These are phyloP conservation scores for Heracleum sosnowskyi DNA, from an alignment of 129 eudicot species.

Conservation along the genomic window DNA sequence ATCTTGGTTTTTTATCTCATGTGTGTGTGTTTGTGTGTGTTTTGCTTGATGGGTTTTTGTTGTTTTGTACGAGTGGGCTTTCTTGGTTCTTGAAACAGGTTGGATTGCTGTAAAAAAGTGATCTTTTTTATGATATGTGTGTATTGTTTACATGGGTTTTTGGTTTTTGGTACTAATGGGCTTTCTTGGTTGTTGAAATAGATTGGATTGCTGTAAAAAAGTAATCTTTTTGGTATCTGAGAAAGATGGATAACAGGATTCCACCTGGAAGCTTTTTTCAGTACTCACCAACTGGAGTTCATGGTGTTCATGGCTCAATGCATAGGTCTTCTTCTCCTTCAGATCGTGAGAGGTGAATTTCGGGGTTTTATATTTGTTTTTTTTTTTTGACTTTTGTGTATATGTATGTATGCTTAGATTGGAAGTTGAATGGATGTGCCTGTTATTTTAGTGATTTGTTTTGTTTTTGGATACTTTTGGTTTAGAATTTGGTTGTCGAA, in stretches of 20 bases:
- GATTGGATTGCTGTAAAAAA: constrained; percentile 17
- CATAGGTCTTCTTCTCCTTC: constrained; percentile 62
- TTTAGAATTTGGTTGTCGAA: not conserved
- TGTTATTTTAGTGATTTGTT: not conserved
- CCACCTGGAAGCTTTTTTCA: constrained; percentile 79
- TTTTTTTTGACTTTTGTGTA: not conserved
- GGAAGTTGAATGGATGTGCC: constrained; percentile 18
- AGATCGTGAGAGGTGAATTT: constrained; percentile 62
- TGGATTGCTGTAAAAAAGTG: constrained; percentile 15
- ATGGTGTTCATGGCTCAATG: constrained; percentile 33
- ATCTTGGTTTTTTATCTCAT: not conserved
- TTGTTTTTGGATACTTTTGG: constrained; percentile 9
- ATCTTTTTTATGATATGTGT: not conserved
- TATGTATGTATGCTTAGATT: not conserved
- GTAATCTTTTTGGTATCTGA: constrained; percentile 12
- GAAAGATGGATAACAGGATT: constrained; percentile 55
- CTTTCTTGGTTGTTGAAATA: not conserved
- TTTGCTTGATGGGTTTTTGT: not conserved
- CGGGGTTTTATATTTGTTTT: not conserved
- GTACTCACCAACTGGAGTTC: constrained; percentile 63
- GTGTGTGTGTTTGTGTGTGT: not conserved
- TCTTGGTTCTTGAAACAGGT: not conserved
- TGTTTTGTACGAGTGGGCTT: not conserved
- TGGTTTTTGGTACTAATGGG: not conserved
- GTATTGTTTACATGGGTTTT: not conserved